Evolutionary conservation across 2,329 filamentous ascomycete species (phyloP).

Genomic region (Ophiostoma sp.): DNA sequence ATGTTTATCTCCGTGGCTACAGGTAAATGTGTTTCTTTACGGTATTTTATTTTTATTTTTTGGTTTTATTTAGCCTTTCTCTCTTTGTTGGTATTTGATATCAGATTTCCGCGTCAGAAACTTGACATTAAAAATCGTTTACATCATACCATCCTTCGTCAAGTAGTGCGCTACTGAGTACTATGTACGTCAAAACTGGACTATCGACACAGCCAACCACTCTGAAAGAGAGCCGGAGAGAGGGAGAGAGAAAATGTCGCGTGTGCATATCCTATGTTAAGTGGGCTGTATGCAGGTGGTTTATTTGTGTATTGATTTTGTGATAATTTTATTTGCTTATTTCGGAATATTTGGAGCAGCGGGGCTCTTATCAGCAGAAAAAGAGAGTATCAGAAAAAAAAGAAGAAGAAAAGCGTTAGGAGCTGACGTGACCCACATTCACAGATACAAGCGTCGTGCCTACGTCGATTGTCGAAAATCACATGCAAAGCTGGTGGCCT

Average conservation of each 20-base stretch:
- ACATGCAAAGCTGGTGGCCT: conserved; percentile 8
- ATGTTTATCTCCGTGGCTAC: neutral
- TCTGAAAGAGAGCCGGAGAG: too few species aligned
- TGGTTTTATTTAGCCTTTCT: neutral
- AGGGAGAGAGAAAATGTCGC: conserved; percentile 1
- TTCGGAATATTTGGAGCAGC: conserved; percentile 4
- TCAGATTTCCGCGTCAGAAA: too few species aligned
- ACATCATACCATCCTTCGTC: too few species aligned
- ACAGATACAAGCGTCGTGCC: neutral
- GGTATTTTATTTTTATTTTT: neutral
- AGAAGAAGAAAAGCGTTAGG: neutral
- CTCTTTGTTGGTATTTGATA: neutral
- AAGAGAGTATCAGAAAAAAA: neutral
- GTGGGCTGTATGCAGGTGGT: conserved; percentile 2
- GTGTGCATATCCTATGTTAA: neutral
- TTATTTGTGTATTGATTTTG: neutral
- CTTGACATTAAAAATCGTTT: too few species aligned
- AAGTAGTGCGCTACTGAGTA: too few species aligned
- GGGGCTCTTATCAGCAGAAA: neutral
- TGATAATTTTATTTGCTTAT: neutral
- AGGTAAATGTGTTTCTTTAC: neutral
- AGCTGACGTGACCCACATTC: neutral
- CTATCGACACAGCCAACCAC: too few species aligned
- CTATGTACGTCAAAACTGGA: too few species aligned
- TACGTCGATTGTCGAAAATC: conserved; percentile 6